Evolutionary conservation across 2,329 filamentous ascomycete genomes (phyloP).

Genomic region (Nigrospora osmanthi): DNA sequence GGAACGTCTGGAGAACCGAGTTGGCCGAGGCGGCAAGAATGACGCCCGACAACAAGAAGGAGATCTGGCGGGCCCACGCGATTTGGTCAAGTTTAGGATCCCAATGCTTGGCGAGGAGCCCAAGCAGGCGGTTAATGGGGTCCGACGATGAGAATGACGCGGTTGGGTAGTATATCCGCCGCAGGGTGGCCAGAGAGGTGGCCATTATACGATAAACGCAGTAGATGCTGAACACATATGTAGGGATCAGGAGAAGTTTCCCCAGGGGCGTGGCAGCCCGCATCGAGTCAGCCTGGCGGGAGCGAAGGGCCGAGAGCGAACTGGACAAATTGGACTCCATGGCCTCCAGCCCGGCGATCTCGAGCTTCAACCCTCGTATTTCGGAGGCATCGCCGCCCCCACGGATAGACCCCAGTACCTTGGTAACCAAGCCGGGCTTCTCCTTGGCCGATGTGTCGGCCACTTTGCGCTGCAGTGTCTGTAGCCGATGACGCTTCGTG

Average conservation of each 20-base stretch:
- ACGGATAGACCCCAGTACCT: slow-evolving; percentile 64
- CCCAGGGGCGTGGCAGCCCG: slow-evolving; percentile 62
- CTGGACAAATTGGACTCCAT: slow-evolving; percentile 68
- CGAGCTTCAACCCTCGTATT: slow-evolving; percentile 57
- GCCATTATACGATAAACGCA: slow-evolving; percentile 77
- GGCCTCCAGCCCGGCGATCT: slow-evolving; percentile 71
- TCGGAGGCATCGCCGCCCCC: slow-evolving; percentile 54
- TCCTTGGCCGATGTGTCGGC: slow-evolving; percentile 28
- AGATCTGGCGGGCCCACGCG: slow-evolving; percentile 79
- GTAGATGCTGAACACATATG: slow-evolving; percentile 69
- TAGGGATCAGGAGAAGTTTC: slow-evolving; percentile 51
- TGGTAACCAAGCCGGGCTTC: slow-evolving; percentile 58
- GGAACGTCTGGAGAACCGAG: slow-evolving; percentile 77
- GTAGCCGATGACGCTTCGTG: slow-evolving; percentile 65
- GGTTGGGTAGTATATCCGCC: slow-evolving; percentile 42
- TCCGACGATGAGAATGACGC: slow-evolving; percentile 61
- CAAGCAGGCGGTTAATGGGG: slow-evolving; percentile 76
- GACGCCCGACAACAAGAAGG: slow-evolving; percentile 73
- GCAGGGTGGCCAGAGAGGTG: slow-evolving; percentile 60
- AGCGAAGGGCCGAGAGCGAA: slow-evolving; percentile 56
- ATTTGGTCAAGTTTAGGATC: slow-evolving; percentile 75
- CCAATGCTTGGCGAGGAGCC: slow-evolving; percentile 74
- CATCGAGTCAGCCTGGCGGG: slow-evolving; percentile 54
- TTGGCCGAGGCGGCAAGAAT: slow-evolving; percentile 78
- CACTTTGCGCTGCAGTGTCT: slow-evolving; percentile 59